Percentiles rank a stretch among this genome's conserved stretches.
Evolutionary conservation across 192 early-diverging fungal genomes (phyloP).

Genomic region (Linnemannia hyalina): DNA sequence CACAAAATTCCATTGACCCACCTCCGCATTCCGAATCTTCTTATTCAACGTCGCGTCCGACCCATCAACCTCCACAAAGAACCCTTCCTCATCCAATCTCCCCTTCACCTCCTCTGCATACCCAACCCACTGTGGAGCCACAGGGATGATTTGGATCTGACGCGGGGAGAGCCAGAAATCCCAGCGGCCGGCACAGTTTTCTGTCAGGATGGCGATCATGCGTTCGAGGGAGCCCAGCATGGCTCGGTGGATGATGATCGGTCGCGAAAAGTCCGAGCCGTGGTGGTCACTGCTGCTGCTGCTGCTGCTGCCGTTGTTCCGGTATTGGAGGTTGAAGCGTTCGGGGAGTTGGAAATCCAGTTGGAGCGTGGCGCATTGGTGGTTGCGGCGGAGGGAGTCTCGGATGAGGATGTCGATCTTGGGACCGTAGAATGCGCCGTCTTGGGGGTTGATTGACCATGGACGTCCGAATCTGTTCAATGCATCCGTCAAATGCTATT

Average conservation of each 20-base stretch:
- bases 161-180: constrained; percentile 96
- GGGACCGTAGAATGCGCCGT: constrained; percentile 99
- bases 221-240: constrained; percentile 96
- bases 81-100: constrained; percentile 73
- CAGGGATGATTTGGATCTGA: constrained; percentile 91
- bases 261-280: constrained; percentile 71
- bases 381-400: constrained; percentile 90
- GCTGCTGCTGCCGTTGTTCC: constrained; percentile 78
- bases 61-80: constrained; percentile 89
- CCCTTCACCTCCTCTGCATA: constrained; percentile 84
- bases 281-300: constrained; percentile 63
- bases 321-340: constrained; percentile 91
- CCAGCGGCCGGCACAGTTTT: constrained; percentile 97
- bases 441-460: constrained; percentile 93
- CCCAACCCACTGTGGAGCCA: constrained; percentile 75
- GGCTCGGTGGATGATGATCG: constrained; percentile 99
- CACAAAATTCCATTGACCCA: constrained; percentile 96
- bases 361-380: constrained; percentile 98
- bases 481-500: constrained; percentile 71
- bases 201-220: constrained; percentile 94
- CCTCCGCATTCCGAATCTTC: constrained; percentile 96
- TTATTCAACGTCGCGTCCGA: constrained; percentile 92
- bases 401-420: constrained; percentile 98
- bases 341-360: constrained; percentile 98
- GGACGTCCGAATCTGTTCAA: constrained; percentile 81